These are phyloP conservation scores for Herpetospermum pedunculosum DNA, from an alignment of 306 rosid genomes.

Conservation along the genomic window DNA sequence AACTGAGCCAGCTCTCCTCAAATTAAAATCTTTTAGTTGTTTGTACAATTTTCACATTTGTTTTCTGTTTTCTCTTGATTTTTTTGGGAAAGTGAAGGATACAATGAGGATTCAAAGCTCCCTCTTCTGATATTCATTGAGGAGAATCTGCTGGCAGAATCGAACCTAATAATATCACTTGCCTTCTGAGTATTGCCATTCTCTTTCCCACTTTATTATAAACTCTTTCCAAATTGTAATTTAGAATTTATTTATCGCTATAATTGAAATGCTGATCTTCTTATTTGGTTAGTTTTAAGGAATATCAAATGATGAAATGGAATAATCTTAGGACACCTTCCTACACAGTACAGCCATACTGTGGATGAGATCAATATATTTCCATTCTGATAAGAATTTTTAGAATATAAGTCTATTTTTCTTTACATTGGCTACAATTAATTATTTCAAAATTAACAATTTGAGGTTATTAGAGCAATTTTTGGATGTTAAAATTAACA, in stretches of 20 bases:
- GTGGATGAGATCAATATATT: conserved; percentile 14
- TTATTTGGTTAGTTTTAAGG: too few relatives aligned
- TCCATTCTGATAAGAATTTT: too few relatives aligned
- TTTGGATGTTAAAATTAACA: too few relatives aligned
- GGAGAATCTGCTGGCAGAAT: conserved; percentile 17
- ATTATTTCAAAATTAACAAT: too few relatives aligned
- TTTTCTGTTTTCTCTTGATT: not conserved
- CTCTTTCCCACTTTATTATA: not conserved
- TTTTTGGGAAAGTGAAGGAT: not conserved
- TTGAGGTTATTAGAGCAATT: too few relatives aligned
- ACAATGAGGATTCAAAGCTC: conserved; percentile 18
- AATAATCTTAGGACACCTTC: conserved; percentile 24
- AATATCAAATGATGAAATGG: conserved; percentile 17
- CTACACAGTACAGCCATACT: conserved; percentile 11
- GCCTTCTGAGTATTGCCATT: conserved; percentile 12
- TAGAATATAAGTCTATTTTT: too few relatives aligned
- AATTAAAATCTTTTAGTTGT: not conserved
- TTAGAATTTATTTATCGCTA: too few relatives aligned
- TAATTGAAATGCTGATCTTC: too few relatives aligned
- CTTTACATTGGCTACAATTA: too few relatives aligned
- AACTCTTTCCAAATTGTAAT: not conserved
- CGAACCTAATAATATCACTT: conserved; percentile 9
- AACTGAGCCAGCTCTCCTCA: not conserved
- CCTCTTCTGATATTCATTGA: conserved; percentile 18
- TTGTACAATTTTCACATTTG: not conserved